Base-by-base conservation (phyloP, 495 filamentous ascomycete genomes). In the Hypomontagnella monticulosa region DNA sequence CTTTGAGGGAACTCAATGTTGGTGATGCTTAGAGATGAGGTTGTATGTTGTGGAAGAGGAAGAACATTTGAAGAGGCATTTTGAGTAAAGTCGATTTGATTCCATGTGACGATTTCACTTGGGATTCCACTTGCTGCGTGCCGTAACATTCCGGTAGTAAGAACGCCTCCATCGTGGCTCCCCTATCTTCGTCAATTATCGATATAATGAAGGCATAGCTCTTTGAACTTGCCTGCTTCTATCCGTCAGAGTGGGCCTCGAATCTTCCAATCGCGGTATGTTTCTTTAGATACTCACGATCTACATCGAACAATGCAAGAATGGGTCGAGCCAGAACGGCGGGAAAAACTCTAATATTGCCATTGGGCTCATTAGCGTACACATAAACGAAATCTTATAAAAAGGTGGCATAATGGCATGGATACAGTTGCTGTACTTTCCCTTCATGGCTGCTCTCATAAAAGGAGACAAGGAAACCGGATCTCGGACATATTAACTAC, bases 21-120 rank as follows among this genome's bases (percentile, higher is more conserved):
- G 51, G 38, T 36, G 18, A 54, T 63, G 40, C 37, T 63, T 49
- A 30, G 43, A 50, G 48, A 42, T 50, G 59, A 30, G 50, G 59
- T 63, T 55, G 42, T 20, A 53, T 59, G 46, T 50, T 20, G 36
- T 52, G 30, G 54, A 40, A 40, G 37, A 38, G 58, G 34, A 3
- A 50, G 54, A 60, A 41, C 30, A n/a, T n/a, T n/a, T n/a, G n/a
- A n/a, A n/a, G n/a, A 56, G 44, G 50, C 37, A 54, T 20, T 53
- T 50, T 50, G 23, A n/a, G 15, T 23, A 18, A 47, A 44, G 33
- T 52, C 14, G 12, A 41, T 32, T 15, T 11, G 32, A 54, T 49
- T 48, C 6, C 55, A 66, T 55, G 49, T 59, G 57, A 60, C 51
- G 4, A 57, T 9, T 40, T 4, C 42, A 23, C 27, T 20, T 56